A percentile compares a stretch with the other conserved stretches of the same genome.
Evolutionary conservation across 202 grass and related monocot genomes (phyloP).

Genomic region (Zizania palustris): DNA sequence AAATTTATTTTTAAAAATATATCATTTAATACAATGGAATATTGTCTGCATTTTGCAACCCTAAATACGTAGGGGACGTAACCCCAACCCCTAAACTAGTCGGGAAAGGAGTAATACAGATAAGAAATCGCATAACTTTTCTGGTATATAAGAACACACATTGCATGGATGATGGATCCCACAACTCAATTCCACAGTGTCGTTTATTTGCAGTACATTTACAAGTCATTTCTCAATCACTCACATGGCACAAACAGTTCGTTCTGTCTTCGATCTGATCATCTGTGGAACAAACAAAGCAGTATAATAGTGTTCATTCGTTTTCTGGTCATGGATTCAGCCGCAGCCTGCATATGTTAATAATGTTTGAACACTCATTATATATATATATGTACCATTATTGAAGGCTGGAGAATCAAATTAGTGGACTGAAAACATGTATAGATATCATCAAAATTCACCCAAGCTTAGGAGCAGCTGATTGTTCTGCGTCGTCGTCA

Average conservation of each 20-base stretch:
- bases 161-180: conserved; percentile 21
- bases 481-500: conserved; percentile 5
- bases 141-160: no score
- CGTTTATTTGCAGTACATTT: conserved; percentile 46
- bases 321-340: conserved; percentile 48
- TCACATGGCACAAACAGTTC: conserved; percentile 12
- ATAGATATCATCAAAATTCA: conserved; percentile 31
- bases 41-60: no score
- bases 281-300: neutral
- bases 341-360: conserved; percentile 56
- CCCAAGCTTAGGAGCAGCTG: conserved; percentile 54
- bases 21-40: no score
- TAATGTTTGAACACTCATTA: conserved; percentile 40
- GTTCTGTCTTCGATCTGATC: conserved; percentile 27
- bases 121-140: no score
- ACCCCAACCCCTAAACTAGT: no score
- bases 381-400: no score
- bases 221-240: conserved; percentile 35
- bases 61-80: no score
- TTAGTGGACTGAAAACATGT: conserved; percentile 11
- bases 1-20: no score
- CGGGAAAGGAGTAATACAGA: no score
- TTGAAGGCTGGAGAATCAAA: conserved; percentile 23
- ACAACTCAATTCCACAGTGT: conserved; percentile 11
- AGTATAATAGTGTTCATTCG: no score